A percentile compares a stretch with the other conserved stretches of the same genome.
These are phyloP conservation scores for Naumovozyma castellii DNA, from an alignment of 805 yeast genomes.

Conservation along the genomic window DNA sequence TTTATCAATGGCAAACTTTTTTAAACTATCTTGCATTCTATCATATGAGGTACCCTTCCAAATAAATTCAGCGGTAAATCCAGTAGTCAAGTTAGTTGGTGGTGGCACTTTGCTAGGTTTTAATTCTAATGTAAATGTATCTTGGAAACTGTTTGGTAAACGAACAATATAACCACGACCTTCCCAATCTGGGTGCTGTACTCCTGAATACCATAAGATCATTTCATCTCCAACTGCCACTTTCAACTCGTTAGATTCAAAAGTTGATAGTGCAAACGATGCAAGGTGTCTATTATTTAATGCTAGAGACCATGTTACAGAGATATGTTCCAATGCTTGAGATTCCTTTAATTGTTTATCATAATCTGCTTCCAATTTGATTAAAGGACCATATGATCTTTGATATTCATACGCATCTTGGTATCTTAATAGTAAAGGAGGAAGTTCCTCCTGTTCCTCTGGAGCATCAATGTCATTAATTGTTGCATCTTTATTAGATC, in stretches of 20 bases:
- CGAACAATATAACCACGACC: constrained; percentile 62
- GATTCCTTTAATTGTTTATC: constrained; percentile 68
- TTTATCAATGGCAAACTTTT: constrained; percentile 57
- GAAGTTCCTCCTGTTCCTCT: constrained; percentile 47
- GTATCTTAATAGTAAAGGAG: constrained; percentile 68
- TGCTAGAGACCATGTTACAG: constrained; percentile 65
- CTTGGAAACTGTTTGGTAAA: constrained; percentile 57
- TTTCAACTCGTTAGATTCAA: constrained; percentile 54
- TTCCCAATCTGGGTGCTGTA: constrained; percentile 56
- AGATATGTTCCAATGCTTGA: constrained; percentile 63
- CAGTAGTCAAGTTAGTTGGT: constrained; percentile 50
- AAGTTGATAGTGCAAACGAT: constrained; percentile 56
- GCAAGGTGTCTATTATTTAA: constrained; percentile 58
- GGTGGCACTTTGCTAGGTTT: constrained; percentile 32
- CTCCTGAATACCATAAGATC: constrained; percentile 53
- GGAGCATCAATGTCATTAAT: constrained; percentile 52
- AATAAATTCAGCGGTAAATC: constrained; percentile 75
- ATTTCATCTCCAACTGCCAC: constrained; percentile 83
- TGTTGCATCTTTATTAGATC: constrained; percentile 59
- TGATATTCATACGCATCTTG: constrained; percentile 80
- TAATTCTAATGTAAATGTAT: constrained; percentile 65
- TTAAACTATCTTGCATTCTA: constrained; percentile 76
- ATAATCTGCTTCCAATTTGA: constrained; percentile 71
- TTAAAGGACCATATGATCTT: constrained; percentile 72
- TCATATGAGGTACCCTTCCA: constrained; percentile 82